phyloP scores from a whole-genome alignment of 345 rosid species.

The Bruguiera sexangula region DNA sequence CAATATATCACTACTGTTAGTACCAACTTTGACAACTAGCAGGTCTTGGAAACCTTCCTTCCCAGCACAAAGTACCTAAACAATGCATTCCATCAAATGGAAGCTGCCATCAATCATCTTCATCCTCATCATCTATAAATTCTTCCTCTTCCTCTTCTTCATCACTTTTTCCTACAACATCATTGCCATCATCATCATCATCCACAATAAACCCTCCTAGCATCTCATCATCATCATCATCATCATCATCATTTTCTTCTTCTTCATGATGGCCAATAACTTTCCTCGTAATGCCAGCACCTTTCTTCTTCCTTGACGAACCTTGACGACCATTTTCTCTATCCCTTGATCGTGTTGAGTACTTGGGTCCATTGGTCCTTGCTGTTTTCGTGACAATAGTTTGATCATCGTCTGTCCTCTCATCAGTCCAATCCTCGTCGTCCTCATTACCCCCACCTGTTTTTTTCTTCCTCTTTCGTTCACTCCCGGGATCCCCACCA shows the following conservation, averaged over 20 bases:
- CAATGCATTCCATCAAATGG: not conserved
- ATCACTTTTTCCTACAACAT: conserved; percentile 17
- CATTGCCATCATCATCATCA: conserved; percentile 37
- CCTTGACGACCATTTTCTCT: conserved; percentile 14
- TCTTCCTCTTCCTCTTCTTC: conserved; percentile 33
- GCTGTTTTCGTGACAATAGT: conserved; percentile 27
- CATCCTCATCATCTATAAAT: conserved; percentile 23
- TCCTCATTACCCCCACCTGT: conserved; percentile 32
- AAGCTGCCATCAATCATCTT: conserved; percentile 21
- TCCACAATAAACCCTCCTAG: conserved; percentile 71
- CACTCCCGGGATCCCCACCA: conserved; percentile 34
- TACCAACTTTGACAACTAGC: not conserved
- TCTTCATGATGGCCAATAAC: too few relatives aligned
- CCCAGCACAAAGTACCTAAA: not conserved
- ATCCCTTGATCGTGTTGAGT: conserved; percentile 58
- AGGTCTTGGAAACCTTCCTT: not conserved
- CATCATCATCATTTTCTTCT: conserved; percentile 27
- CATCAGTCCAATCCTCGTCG: conserved; percentile 61
- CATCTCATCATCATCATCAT: conserved; percentile 57
- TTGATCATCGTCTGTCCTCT: conserved; percentile 62
- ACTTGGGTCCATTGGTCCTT: conserved; percentile 29
- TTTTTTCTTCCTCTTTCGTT: conserved; percentile 36
- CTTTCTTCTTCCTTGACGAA: conserved; percentile 7
- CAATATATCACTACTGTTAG: not conserved
- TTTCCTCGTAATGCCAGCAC: conserved; percentile 17